phyloP scores from a whole-genome alignment of 2,329 filamentous ascomycete genomes.

The Pseudogymnoascus sp. region DNA sequence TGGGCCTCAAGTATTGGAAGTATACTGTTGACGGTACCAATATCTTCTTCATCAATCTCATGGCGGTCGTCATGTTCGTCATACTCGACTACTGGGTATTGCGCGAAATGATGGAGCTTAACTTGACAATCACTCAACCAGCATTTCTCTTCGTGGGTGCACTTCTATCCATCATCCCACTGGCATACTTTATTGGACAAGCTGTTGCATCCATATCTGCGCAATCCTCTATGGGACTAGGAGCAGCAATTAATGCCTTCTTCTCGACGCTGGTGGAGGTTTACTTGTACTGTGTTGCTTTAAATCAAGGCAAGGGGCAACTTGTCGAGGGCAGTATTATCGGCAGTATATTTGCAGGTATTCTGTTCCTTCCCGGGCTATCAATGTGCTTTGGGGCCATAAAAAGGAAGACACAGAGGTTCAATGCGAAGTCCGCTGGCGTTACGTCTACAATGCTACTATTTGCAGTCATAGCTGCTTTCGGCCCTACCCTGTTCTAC shows the following conservation, averaged over 20 bases:
- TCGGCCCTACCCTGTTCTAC: slow-evolving; percentile 94
- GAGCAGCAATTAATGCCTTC: slow-evolving; percentile 94
- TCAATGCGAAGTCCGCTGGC: slow-evolving; percentile 92
- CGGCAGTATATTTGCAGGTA: slow-evolving; percentile 94
- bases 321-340: slow-evolving; percentile 96
- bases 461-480: slow-evolving; percentile 91
- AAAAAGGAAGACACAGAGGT: slow-evolving; percentile 95
- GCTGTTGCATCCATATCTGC: slow-evolving; percentile 97
- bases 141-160: slow-evolving; percentile 81
- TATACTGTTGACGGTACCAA: slow-evolving; percentile 98
- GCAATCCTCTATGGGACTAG: slow-evolving; percentile 96
- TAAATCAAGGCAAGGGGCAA: slow-evolving; percentile 84
- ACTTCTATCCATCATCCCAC: slow-evolving; percentile 84
- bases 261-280: slow-evolving; percentile 98
- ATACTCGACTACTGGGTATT: slow-evolving; percentile 89
- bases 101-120: slow-evolving; percentile 57
- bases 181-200: slow-evolving; percentile 98
- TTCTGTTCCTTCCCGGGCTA: slow-evolving; percentile 85
- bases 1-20: slow-evolving; percentile 96
- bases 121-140: slow-evolving; percentile 70
- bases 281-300: slow-evolving; percentile 90
- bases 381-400: slow-evolving; percentile 99
- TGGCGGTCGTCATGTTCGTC: slow-evolving; percentile 86
- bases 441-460: slow-evolving; percentile 97
- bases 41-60: slow-evolving; percentile 96